phyloP scores from a whole-genome alignment of 2,329 filamentous ascomycete species.

The Diplodia corticola region DNA sequence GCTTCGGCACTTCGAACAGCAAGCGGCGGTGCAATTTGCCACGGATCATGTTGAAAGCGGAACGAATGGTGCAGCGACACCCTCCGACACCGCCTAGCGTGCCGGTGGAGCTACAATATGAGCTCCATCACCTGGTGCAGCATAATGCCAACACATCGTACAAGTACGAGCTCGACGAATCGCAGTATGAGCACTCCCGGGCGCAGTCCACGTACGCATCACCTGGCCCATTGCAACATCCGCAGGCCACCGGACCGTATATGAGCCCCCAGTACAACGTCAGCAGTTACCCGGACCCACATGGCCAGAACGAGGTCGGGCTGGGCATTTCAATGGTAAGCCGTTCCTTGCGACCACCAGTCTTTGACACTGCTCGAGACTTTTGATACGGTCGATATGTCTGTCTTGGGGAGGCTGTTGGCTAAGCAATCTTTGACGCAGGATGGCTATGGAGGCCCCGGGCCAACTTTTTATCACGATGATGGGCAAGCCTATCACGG shows the following conservation, averaged over 20 bases:
- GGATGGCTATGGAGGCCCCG: constrained; percentile 35
- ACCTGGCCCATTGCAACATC: constrained; percentile 32
- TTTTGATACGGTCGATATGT: constrained; percentile 1
- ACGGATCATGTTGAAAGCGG: constrained; percentile 29
- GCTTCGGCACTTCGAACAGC: background rate
- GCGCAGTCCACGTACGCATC: constrained; percentile 32
- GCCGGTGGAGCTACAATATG: constrained; percentile 36
- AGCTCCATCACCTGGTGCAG: constrained; percentile 45
- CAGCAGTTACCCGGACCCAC: constrained; percentile 26
- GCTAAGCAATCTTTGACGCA: constrained; percentile 30
- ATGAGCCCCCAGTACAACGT: constrained; percentile 29
- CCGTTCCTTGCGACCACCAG: background rate
- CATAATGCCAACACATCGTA: constrained; percentile 43
- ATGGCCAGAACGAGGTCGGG: constrained; percentile 28
- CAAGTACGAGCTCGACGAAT: constrained; percentile 36
- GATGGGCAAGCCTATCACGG: constrained; percentile 30
- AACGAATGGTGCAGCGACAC: constrained; percentile 39
- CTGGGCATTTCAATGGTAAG: constrained; percentile 24
- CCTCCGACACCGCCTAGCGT: constrained; percentile 40
- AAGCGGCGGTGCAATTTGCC: background rate
- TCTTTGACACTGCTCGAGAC: background rate
- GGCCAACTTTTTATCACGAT: constrained; percentile 31
- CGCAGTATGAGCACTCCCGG: constrained; percentile 21
- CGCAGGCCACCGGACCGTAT: constrained; percentile 27
- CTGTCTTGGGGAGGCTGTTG: background rate